A percentile compares a stretch with the other conserved stretches of the same genome.
phyloP scores from a whole-genome alignment of 495 filamentous ascomycete genomes.

The Podospora sp. region DNA sequence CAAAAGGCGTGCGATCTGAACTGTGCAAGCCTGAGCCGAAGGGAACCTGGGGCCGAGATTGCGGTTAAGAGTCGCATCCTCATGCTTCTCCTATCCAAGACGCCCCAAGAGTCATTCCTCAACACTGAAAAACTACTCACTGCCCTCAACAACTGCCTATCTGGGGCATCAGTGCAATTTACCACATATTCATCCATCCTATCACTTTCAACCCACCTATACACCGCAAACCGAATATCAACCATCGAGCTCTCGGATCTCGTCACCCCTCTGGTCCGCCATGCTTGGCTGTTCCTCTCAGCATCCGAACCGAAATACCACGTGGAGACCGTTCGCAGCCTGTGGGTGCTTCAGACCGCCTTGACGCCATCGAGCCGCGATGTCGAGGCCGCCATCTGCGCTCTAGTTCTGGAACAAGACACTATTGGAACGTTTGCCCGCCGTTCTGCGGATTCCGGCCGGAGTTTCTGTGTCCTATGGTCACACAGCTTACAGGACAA shows the following conservation, averaged over 20 bases:
- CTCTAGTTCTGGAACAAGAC: constrained; percentile 65
- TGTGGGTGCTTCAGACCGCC: constrained; percentile 80
- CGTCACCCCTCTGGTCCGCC: constrained; percentile 65
- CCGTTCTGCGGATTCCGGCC: constrained; percentile 57
- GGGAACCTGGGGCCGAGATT: constrained; percentile 39
- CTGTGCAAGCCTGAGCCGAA: constrained; percentile 46
- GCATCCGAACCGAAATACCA: constrained; percentile 85
- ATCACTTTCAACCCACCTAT: constrained; percentile 63
- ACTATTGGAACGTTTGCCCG: constrained; percentile 53
- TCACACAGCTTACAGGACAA: constrained; percentile 73
- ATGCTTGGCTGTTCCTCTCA: constrained; percentile 78
- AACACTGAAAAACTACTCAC: constrained; percentile 57
- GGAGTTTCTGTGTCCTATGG: constrained; percentile 75
- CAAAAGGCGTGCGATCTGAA: constrained; percentile 60
- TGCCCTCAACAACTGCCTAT: constrained; percentile 54
- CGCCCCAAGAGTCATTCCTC: constrained; percentile 53
- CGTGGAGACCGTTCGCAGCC: constrained; percentile 82
- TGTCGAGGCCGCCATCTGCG: constrained; percentile 79
- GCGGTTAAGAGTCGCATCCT: constrained; percentile 55
- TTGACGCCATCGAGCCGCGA: constrained; percentile 52
- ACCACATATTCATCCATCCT: constrained; percentile 61
- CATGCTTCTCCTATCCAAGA: constrained; percentile 60
- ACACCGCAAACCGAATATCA: constrained; percentile 58
- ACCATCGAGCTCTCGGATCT: constrained; percentile 63
- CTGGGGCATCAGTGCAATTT: constrained; percentile 43